Conservation (phyloP, 768 basidiomycete genomes). For the Pleurotus salmoneostramineus region DNA sequence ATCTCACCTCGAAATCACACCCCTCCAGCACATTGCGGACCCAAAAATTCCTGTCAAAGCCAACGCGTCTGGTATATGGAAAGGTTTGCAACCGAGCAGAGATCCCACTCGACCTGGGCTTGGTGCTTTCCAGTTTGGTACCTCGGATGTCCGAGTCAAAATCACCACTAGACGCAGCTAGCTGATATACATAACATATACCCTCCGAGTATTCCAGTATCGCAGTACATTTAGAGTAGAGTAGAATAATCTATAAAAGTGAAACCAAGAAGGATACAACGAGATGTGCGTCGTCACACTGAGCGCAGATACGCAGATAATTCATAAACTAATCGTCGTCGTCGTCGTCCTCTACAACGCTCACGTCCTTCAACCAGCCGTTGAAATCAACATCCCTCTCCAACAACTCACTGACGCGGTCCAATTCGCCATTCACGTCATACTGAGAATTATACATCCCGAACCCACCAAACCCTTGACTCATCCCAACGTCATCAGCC, state of each 20-base stretch:
- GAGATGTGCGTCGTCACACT: neutral
- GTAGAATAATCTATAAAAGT: neutral
- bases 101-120: neutral
- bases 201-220: neutral
- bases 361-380: constrained; percentile 45
- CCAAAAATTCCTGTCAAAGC: neutral
- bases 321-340: neutral
- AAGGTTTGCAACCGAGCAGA: constrained; percentile 2
- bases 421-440: constrained; percentile 51
- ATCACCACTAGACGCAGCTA: neutral
- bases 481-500: neutral
- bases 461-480: neutral
- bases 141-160: neutral
- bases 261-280: neutral
- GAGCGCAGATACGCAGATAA: neutral
- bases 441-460: constrained; percentile 50
- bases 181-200: neutral
- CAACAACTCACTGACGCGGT: constrained; percentile 48
- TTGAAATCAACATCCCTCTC: constrained; percentile 57
- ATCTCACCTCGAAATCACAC: constrained; percentile 1
- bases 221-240: neutral
- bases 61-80: neutral
- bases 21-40: constrained; percentile 1
- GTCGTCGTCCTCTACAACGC: constrained; percentile 22
- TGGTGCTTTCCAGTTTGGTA: constrained; percentile 6